Conservation (phyloP, 805 yeast species). For the Candida sakaeoensis region DNA sequence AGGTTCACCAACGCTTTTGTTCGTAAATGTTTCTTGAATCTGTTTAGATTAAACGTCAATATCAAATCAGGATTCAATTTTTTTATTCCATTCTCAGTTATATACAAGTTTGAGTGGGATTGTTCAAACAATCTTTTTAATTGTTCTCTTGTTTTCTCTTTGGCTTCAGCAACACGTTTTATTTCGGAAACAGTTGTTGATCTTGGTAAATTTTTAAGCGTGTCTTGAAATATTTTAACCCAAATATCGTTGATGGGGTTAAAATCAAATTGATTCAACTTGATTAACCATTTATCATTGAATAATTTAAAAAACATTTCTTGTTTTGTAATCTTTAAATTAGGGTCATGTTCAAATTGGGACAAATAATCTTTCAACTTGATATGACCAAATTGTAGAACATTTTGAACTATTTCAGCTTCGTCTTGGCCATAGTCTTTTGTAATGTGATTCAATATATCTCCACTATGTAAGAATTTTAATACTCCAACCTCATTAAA, state of each 20-base stretch:
- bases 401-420: conserved; percentile 66
- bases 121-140: conserved; percentile 31
- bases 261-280: conserved; percentile 28
- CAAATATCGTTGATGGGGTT: conserved; percentile 38
- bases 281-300: conserved; percentile 34
- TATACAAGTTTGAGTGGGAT: conserved; percentile 24
- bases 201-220: conserved; percentile 34
- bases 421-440: conserved; percentile 38
- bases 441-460: conserved; percentile 55
- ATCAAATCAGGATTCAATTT: conserved; percentile 49
- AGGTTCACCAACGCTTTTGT: conserved; percentile 59
- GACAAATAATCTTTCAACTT: conserved; percentile 46
- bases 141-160: conserved; percentile 45
- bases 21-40: conserved; percentile 67
- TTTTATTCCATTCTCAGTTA: conserved; percentile 30
- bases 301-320: conserved; percentile 25
- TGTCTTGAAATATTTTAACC: conserved; percentile 33
- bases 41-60: conserved; percentile 57
- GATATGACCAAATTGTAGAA: conserved; percentile 67
- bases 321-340: conserved; percentile 18
- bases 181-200: conserved; percentile 35
- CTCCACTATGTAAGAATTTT: conserved; percentile 71
- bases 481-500: conserved; percentile 63
- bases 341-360: conserved; percentile 18
- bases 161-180: conserved; percentile 54